phyloP scores from a whole-genome alignment of 495 filamentous ascomycete species.

The Aspergillus bridgeri region DNA sequence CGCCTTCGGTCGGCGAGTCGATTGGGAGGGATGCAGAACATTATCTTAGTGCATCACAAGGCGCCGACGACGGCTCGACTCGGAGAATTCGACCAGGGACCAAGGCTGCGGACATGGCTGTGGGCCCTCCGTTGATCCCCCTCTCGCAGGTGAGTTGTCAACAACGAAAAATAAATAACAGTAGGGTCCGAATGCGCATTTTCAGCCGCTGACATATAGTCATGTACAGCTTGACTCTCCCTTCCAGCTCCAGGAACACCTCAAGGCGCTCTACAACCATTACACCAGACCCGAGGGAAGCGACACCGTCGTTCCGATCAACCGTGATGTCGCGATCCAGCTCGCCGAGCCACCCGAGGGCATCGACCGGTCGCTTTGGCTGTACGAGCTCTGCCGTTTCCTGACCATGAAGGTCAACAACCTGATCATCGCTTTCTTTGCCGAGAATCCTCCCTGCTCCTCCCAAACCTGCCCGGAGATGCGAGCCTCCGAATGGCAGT shows the following conservation, averaged over 20 bases:
- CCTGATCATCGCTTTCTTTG: conserved; percentile 86
- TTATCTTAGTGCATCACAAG: conserved; percentile 42
- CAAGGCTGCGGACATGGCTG: conserved; percentile 82
- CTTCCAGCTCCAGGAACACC: conserved; percentile 97
- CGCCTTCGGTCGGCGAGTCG: conserved; percentile 61
- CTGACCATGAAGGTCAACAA: conserved; percentile 89
- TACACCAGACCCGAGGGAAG: conserved; percentile 65
- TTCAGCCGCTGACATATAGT: conserved; percentile 19
- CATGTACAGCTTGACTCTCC: conserved; percentile 75
- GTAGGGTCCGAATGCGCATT: conserved; percentile 5
- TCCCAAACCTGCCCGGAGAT: conserved; percentile 89
- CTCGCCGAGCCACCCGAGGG: conserved; percentile 76
- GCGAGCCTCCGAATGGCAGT: conserved; percentile 98
- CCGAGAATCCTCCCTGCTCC: conserved; percentile 84
- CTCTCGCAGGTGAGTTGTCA: conserved; percentile 65
- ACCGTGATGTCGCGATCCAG: conserved; percentile 62
- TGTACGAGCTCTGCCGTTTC: conserved; percentile 96
- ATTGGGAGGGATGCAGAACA: conserved; percentile 36
- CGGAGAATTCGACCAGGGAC: conserved; percentile 91
- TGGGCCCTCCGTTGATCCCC: conserved; percentile 83
- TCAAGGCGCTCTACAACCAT: conserved; percentile 82
- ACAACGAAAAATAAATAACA: background rate
- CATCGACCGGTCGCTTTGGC: conserved; percentile 84
- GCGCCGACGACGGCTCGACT: conserved; percentile 61
- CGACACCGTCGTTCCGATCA: conserved; percentile 60